A percentile compares a stretch with the other conserved stretches of the same genome.
These are phyloP conservation scores for Castanopsis chinensis DNA, from an alignment of 306 rosid species.

Conservation along the genomic window DNA sequence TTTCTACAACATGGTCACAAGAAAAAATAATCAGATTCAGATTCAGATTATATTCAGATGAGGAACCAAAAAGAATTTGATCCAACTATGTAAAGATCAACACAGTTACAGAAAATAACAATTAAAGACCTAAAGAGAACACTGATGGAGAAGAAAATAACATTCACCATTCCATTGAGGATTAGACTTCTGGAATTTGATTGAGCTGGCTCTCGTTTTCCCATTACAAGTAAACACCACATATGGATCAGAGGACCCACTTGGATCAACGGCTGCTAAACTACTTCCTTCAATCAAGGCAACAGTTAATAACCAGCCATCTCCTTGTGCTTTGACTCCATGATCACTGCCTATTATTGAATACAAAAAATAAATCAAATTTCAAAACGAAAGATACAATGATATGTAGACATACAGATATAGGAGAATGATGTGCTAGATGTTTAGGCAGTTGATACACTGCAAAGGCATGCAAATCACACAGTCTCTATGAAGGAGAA, in stretches of 20 bases:
- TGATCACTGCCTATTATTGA: slow-evolving; percentile 76
- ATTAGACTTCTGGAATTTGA: slow-evolving; percentile 76
- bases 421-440: neutral
- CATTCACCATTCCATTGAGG: slow-evolving; percentile 92
- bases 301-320: slow-evolving; percentile 96
- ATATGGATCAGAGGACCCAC: slow-evolving; percentile 72
- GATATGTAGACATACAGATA: slow-evolving; percentile 10
- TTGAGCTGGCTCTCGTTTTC: slow-evolving; percentile 86
- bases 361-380: slow-evolving; percentile 3
- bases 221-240: slow-evolving; percentile 93
- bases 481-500: neutral
- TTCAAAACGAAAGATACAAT: slow-evolving; percentile 11
- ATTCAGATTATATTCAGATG: neutral
- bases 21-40: slow-evolving; percentile 18
- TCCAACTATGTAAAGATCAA: neutral
- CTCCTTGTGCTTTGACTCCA: slow-evolving; percentile 93
- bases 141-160: slow-evolving; percentile 11
- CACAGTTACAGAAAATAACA: neutral
- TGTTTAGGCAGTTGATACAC: neutral
- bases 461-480: slow-evolving; percentile 1
- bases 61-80: slow-evolving; percentile 1
- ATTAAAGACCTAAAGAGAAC: slow-evolving; percentile 7
- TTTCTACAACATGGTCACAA: slow-evolving; percentile 47
- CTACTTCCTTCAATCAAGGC: slow-evolving; percentile 88
- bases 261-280: slow-evolving; percentile 68